phyloP scores from a whole-genome alignment of 257 asterid genomes.

The Petunia axillaris region DNA sequence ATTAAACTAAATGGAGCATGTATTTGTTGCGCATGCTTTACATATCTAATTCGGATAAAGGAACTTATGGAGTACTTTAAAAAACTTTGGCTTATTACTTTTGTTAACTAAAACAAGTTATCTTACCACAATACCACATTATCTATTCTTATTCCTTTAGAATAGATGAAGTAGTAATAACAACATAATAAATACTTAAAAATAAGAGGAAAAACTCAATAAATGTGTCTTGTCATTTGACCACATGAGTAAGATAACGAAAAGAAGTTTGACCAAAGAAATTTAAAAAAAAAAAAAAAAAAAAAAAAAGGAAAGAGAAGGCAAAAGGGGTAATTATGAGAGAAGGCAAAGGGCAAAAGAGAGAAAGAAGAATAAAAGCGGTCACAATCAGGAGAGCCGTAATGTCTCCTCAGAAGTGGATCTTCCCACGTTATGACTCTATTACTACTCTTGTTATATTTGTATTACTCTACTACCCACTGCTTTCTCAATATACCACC shows the following conservation, averaged over 20 bases:
- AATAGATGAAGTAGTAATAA: neutral
- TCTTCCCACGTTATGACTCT: constrained; percentile 85
- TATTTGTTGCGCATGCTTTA: too few species aligned
- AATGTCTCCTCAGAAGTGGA: constrained; percentile 88
- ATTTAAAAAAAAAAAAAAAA: neutral
- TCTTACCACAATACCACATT: too few species aligned
- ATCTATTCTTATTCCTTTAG: too few species aligned
- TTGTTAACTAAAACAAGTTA: too few species aligned
- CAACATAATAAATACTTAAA: neutral
- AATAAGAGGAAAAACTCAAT: neutral
- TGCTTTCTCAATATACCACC: constrained; percentile 10
- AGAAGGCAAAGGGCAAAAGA: constrained; percentile 9
- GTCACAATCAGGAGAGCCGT: constrained; percentile 56
- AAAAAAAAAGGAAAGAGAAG: neutral
- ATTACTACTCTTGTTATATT: constrained; percentile 39
- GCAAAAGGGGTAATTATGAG: neutral
- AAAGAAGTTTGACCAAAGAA: too few species aligned
- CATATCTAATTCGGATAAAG: too few species aligned
- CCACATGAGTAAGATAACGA: too few species aligned
- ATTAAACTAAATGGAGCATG: too few species aligned
- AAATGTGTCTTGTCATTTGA: neutral
- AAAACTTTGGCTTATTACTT: too few species aligned
- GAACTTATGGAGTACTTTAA: too few species aligned
- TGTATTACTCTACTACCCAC: constrained; percentile 20
- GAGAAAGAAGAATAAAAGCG: constrained; percentile 29